phyloP scores from a whole-genome alignment of 2,329 filamentous ascomycete species.

The Chaetomium strumarium region DNA sequence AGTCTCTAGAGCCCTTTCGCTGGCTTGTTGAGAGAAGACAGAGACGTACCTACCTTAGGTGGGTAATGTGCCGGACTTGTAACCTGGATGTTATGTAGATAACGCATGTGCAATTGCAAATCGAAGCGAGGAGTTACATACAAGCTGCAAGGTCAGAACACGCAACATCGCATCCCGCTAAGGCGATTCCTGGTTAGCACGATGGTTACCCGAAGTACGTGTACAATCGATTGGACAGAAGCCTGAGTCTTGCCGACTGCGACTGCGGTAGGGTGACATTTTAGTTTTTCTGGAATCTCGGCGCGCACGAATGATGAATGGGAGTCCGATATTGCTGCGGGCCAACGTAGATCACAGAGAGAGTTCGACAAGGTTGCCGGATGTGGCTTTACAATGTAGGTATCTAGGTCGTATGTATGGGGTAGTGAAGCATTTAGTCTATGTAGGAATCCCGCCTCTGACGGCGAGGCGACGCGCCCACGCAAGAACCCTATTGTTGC shows the following conservation, averaged over 20 bases:
- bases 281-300: neutral
- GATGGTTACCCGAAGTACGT: neutral
- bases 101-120: slow-evolving; percentile 4
- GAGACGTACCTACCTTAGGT: too few relatives aligned
- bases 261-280: neutral
- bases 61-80: too few relatives aligned
- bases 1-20: too few relatives aligned
- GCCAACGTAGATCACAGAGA: too few relatives aligned
- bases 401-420: too few relatives aligned
- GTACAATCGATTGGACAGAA: neutral
- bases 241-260: slow-evolving; percentile 9
- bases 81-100: too few relatives aligned
- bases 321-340: too few relatives aligned
- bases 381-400: too few relatives aligned
- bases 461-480: neutral
- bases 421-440: too few relatives aligned
- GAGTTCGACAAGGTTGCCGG: too few relatives aligned
- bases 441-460: too few relatives aligned
- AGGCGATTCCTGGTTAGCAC: neutral
- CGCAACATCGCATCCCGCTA: neutral
- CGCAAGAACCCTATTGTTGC: slow-evolving; percentile 1
- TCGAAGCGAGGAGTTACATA: neutral
- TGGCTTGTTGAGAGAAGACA: too few relatives aligned
- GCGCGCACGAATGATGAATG: neutral
- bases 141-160: neutral